A percentile compares a stretch with the other conserved stretches of the same genome.
phyloP scores from a whole-genome alignment of 805 yeast species.

The Alloascoidea hylecoeti region DNA sequence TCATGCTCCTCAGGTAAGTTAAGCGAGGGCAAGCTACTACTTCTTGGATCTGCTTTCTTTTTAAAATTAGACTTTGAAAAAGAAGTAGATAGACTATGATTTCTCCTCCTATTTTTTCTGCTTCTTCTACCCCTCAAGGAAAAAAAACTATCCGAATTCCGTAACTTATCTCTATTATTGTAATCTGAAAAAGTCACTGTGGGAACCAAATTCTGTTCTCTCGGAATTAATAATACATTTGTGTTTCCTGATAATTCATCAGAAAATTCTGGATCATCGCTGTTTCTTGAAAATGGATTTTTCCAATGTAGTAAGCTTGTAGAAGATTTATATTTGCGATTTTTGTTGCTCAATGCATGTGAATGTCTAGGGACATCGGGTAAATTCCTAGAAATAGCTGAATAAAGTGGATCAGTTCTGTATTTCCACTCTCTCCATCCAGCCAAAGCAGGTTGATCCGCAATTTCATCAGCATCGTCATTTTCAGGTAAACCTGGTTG shows the following conservation, averaged over 20 bases:
- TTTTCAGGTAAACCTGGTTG: slow-evolving; percentile 5
- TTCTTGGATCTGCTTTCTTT: too few species aligned
- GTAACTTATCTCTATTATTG: neutral
- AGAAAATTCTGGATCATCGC: too few species aligned
- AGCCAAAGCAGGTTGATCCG: slow-evolving; percentile 30
- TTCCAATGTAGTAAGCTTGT: slow-evolving; percentile 2
- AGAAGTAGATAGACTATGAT: neutral
- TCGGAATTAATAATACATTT: too few species aligned
- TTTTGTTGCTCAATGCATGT: neutral
- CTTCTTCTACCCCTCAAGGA: neutral
- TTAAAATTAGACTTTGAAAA: neutral
- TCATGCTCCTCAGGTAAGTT: too few species aligned
- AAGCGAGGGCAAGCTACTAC: too few species aligned
- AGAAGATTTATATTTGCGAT: slow-evolving; percentile 2
- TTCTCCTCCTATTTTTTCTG: neutral
- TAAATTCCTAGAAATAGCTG: slow-evolving; percentile 11
- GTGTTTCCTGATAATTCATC: too few species aligned
- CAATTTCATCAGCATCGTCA: neutral
- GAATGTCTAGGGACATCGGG: slow-evolving; percentile 1
- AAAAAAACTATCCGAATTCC: neutral
- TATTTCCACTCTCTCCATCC: slow-evolving; percentile 92
- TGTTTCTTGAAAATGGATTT: neutral
- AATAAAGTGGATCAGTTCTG: slow-evolving; percentile 56
- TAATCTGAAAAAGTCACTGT: too few species aligned
- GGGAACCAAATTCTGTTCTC: too few species aligned